These are phyloP conservation scores for Rhodotorula sp. DNA, from an alignment of 1,284 basidiomycete genomes.

Conservation along the genomic window DNA sequence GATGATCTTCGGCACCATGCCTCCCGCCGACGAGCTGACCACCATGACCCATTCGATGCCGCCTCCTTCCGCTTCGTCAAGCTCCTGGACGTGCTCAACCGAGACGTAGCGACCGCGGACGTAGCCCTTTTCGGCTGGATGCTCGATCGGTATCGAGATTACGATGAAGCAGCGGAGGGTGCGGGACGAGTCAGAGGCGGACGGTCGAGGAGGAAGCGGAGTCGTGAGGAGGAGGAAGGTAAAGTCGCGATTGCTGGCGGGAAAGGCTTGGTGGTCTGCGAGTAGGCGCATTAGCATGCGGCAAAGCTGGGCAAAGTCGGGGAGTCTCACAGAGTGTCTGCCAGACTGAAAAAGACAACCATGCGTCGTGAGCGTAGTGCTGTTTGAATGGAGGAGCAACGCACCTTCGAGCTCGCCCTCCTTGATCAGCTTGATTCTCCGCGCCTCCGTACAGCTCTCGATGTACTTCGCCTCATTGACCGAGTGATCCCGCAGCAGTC, in stretches of 20 bases:
- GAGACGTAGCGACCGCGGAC: constrained; percentile 26
- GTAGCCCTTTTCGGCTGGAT: constrained; percentile 7
- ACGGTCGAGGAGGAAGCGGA: neutral
- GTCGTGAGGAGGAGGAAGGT: constrained; percentile 25
- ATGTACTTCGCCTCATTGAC: constrained; percentile 29
- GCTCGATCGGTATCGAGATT: constrained; percentile 27
- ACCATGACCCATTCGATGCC: constrained; percentile 31
- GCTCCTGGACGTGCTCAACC: constrained; percentile 27
- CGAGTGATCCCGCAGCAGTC: constrained; percentile 24
- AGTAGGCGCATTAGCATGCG: neutral
- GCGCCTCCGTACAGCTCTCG: constrained; percentile 10
- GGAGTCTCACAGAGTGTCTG: constrained; percentile 16
- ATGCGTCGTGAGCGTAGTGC: no score
- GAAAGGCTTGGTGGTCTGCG: constrained; percentile 18
- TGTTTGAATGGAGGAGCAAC: neutral
- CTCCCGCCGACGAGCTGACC: constrained; percentile 23
- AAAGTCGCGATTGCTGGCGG: constrained; percentile 30
- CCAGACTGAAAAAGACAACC: constrained; percentile 17
- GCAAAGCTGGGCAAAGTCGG: no score
- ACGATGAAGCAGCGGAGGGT: constrained; percentile 22
- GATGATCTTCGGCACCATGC: constrained; percentile 25
- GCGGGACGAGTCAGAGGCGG: neutral
- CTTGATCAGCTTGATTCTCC: constrained; percentile 4
- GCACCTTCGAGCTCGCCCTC: constrained; percentile 26
- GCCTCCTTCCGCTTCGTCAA: constrained; percentile 4